A percentile compares a stretch with the other conserved stretches of the same genome.
phyloP scores from a whole-genome alignment of 2,329 filamentous ascomycete species.

The Aspergillus intermedius region DNA sequence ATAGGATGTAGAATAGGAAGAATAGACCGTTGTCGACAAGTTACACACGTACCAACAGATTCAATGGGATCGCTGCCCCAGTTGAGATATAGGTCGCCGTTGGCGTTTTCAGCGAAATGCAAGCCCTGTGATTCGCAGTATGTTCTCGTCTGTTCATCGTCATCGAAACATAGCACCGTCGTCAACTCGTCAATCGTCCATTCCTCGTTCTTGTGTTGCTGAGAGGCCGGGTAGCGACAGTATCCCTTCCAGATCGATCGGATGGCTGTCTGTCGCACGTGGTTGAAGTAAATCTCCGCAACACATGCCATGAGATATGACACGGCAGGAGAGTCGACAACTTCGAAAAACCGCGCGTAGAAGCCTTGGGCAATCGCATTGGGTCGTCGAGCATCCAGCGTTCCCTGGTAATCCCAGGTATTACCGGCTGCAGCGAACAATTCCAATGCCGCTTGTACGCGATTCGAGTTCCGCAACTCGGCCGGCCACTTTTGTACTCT shows the following conservation, averaged over 20 bases:
- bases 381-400: slow-evolving; percentile 42
- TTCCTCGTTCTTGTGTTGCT: slow-evolving; percentile 46
- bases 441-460: slow-evolving; percentile 52
- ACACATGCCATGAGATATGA: slow-evolving; percentile 60
- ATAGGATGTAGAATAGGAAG: slow-evolving; percentile 11
- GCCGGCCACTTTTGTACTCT: slow-evolving; percentile 51
- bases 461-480: slow-evolving; percentile 44
- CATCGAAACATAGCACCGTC: slow-evolving; percentile 50
- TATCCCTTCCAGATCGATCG: slow-evolving; percentile 50
- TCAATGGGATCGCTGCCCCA: slow-evolving; percentile 41
- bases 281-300: slow-evolving; percentile 56
- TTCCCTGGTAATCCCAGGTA: slow-evolving; percentile 46
- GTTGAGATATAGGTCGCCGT: slow-evolving; percentile 47
- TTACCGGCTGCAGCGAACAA: slow-evolving; percentile 52
- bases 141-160: slow-evolving; percentile 45
- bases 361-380: slow-evolving; percentile 54
- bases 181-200: slow-evolving; percentile 52
- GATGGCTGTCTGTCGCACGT: slow-evolving; percentile 51
- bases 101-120: slow-evolving; percentile 40
- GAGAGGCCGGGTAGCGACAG: slow-evolving; percentile 43
- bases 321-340: slow-evolving; percentile 49
- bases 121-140: slow-evolving; percentile 52
- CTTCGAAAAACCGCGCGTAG: slow-evolving; percentile 52
- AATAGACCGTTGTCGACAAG: slow-evolving; percentile 5
- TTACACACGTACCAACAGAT: slow-evolving; percentile 39